phyloP scores from a whole-genome alignment of 1,284 basidiomycete species.

The Moniliella sp. region DNA sequence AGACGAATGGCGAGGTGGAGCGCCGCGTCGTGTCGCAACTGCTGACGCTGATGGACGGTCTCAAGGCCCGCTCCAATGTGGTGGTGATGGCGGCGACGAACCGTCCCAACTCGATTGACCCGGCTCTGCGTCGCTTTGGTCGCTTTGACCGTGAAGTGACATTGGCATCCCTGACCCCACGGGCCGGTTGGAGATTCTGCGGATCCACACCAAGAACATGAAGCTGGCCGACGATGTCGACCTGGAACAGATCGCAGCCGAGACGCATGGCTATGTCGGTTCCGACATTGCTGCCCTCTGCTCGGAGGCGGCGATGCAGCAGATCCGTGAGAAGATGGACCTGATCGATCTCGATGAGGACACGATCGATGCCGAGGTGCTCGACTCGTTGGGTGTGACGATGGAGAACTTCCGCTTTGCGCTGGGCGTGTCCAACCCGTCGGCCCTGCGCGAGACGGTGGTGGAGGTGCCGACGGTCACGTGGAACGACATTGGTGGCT shows the following conservation, averaged over 20 bases:
- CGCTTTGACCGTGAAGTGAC: constrained; percentile 98
- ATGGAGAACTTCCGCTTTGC: constrained; percentile 98
- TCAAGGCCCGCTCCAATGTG: constrained; percentile 93
- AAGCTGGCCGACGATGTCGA: constrained; percentile 94
- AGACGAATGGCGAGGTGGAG: constrained; percentile 98
- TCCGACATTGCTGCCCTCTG: constrained; percentile 89
- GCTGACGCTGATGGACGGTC: constrained; percentile 90
- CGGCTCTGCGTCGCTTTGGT: constrained; percentile 87
- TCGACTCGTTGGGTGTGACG: constrained; percentile 80
- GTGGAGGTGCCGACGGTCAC: constrained; percentile 87
- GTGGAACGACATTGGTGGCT: constrained; percentile 96
- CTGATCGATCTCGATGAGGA: constrained; percentile 58
- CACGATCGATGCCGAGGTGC: constrained; percentile 86
- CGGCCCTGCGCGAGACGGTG: constrained; percentile 80
- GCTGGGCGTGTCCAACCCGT: constrained; percentile 80
- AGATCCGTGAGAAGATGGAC: constrained; percentile 95
- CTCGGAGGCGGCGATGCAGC: constrained; percentile 93
- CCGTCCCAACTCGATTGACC: constrained; percentile 94
- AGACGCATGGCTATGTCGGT: constrained; percentile 96
- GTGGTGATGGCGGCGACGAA: constrained; percentile 99
- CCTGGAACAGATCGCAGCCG: constrained; percentile 84
- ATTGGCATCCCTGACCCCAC: constrained; percentile 97
- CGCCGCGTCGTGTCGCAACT: constrained; percentile 94
- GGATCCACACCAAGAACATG: constrained; percentile 99
- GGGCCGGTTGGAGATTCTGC: constrained; percentile 87